phyloP scores from a whole-genome alignment of 2,329 filamentous ascomycete genomes.

The Beauveria varroae region DNA sequence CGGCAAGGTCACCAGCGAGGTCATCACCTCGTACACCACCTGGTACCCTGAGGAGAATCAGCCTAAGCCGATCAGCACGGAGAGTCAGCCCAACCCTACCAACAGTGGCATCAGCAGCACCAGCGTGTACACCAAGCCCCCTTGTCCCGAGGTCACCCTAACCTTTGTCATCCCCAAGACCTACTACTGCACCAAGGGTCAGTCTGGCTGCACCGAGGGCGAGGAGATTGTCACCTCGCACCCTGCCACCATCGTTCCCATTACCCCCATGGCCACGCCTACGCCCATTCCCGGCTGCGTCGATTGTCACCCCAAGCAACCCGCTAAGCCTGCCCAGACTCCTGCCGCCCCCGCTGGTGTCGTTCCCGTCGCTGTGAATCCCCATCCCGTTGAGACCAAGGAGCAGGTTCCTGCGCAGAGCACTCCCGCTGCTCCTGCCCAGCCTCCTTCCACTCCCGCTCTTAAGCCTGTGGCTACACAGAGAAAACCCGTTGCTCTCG shows the following conservation, averaged over 20 bases:
- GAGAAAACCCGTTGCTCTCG: neutral
- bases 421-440: slow-evolving; percentile 3
- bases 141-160: slow-evolving; percentile 19
- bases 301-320: slow-evolving; percentile 17
- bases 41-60: slow-evolving; percentile 27
- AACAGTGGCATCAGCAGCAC: slow-evolving; percentile 7
- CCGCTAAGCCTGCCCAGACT: neutral
- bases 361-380: slow-evolving; percentile 1
- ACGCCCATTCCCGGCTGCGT: slow-evolving; percentile 22
- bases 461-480: slow-evolving; percentile 2
- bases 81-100: neutral
- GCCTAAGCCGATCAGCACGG: slow-evolving; percentile 5
- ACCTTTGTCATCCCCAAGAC: slow-evolving; percentile 23
- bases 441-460: slow-evolving; percentile 5
- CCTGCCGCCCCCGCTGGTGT: neutral
- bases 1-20: slow-evolving; percentile 25
- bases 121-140: slow-evolving; percentile 9
- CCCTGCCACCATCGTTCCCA: slow-evolving; percentile 20
- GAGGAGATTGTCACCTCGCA: slow-evolving; percentile 18
- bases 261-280: slow-evolving; percentile 18
- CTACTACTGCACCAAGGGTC: slow-evolving; percentile 20
- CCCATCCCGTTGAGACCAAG: neutral
- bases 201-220: slow-evolving; percentile 21
- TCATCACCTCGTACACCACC: slow-evolving; percentile 28
- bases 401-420: neutral